A percentile compares a stretch with the other conserved stretches of the same genome.
Conservation (phyloP, 1,284 basidiomycete genomes). For the Xerocomus amazonicus region DNA sequence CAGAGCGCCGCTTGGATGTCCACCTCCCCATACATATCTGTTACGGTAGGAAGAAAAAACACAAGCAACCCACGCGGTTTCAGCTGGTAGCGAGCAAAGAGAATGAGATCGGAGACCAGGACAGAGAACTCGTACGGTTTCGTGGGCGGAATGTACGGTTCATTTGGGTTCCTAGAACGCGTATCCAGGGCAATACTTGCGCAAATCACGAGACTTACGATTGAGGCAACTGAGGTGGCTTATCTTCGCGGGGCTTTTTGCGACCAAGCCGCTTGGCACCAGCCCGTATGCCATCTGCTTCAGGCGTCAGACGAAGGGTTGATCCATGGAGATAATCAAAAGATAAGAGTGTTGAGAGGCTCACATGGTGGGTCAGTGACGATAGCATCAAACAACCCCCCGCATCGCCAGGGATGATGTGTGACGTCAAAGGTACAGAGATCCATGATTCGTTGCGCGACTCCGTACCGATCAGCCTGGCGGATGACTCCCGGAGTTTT, state of each 20-base stretch:
- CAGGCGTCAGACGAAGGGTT: constrained; percentile 1
- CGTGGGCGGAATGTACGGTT: constrained; percentile 82
- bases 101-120: constrained; percentile 78
- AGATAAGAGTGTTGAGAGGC: constrained; percentile 20
- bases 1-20: constrained; percentile 74
- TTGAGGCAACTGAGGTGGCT: constrained; percentile 38
- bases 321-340: neutral
- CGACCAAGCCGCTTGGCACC: constrained; percentile 94
- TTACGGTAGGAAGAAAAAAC: constrained; percentile 92
- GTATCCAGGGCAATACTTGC: neutral
- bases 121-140: constrained; percentile 92
- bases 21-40: constrained; percentile 83
- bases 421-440: constrained; percentile 90
- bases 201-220: constrained; percentile 35
- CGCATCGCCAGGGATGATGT: constrained; percentile 83
- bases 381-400: constrained; percentile 90
- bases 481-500: constrained; percentile 70
- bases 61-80: constrained; percentile 87
- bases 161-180: constrained; percentile 31
- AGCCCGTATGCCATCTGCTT: constrained; percentile 86
- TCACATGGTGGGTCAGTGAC: constrained; percentile 90
- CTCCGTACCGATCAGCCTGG: constrained; percentile 84
- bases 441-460: constrained; percentile 75
- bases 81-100: constrained; percentile 81
- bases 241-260: constrained; percentile 49